phyloP scores from a whole-genome alignment of 441 rosid genomes.

The Capsella rubella region DNA sequence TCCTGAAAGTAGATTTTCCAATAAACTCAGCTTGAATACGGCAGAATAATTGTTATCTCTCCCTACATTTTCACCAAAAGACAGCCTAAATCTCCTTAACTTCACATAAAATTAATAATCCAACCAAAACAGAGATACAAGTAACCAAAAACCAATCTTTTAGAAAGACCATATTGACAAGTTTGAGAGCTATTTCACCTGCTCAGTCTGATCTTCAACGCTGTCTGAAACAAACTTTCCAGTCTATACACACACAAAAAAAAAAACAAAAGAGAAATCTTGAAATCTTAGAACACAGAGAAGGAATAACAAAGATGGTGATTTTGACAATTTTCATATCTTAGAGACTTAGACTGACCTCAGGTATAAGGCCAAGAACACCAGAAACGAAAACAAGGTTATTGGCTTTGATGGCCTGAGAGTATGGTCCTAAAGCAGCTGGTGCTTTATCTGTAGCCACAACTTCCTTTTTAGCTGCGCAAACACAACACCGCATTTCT shows the following conservation, averaged over 20 bases:
- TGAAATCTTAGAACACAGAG: conserved; percentile 18
- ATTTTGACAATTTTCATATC: neutral
- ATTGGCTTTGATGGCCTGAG: conserved; percentile 89
- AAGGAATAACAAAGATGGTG: neutral
- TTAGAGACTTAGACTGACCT: conserved; percentile 69
- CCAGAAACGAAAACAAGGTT: conserved; percentile 85
- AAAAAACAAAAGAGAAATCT: conserved; percentile 18
- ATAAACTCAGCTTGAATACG: neutral
- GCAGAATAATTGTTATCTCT: neutral
- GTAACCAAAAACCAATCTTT: conserved; percentile 20
- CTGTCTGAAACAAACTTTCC: conserved; percentile 73
- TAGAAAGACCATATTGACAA: conserved; percentile 4
- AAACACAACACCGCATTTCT: conserved; percentile 18
- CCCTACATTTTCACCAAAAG: conserved; percentile 5
- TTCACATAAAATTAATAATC: neutral
- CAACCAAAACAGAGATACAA: conserved; percentile 8
- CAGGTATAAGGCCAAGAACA: conserved; percentile 87
- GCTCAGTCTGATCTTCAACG: conserved; percentile 86
- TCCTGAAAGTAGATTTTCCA: neutral
- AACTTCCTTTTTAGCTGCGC: conserved; percentile 68
- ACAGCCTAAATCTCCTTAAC: neutral
- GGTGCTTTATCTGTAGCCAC: conserved; percentile 88
- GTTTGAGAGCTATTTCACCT: conserved; percentile 55
- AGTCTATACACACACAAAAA: conserved; percentile 54
- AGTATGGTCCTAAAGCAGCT: conserved; percentile 93